Base-by-base conservation (phyloP, 1,139 yeast species). In the Waltiozyma sp. region DNA sequence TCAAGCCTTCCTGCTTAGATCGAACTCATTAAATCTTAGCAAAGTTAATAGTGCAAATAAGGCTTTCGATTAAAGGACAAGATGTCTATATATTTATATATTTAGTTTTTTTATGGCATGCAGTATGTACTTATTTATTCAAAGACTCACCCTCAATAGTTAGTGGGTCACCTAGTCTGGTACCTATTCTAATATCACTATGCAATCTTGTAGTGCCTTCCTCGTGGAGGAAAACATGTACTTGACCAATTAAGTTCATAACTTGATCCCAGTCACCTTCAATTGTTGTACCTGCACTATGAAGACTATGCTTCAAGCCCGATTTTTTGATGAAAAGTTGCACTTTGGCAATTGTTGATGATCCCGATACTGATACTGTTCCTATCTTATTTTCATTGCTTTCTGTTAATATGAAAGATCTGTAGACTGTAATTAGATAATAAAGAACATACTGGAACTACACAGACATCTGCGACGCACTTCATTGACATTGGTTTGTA, bases 251-350 rank as follows among this genome's bases (percentile, higher is more conserved):
- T 44, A 84, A 64, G 28, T 69, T 75, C 76, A 80, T 82, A 2
- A 87, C 95, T 44, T 82, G 85, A 55, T 78, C 77, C 95, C 95
- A 87, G 14, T 88, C 88, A 0, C 96, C 96, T 54, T 83, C 74
- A 55, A 86, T 81, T 5, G 95, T 85, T 10, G 95, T 86, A 6
- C 95, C 95, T 1, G 95, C 95, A 50, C 91, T 80, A 62, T 87
- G 95, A 49, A 87, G 66, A 1, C 85, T 77, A 46, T 82, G 77
- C 42, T 76, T 70, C 44, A 87, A 66, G 7, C 73, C 77, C 16
- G 84, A 75, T 14, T 69, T 69, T 45, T 79, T 69, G 26, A 87
- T 78, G 42, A 77, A 62, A 39, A 72, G 66, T 47, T 87, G 88
- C 37, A 83, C 77, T 40, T 72, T 68, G n/a, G 93, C 77, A 36